phyloP scores from a whole-genome alignment of 257 asterid species.

The Penstemon eatonii region DNA sequence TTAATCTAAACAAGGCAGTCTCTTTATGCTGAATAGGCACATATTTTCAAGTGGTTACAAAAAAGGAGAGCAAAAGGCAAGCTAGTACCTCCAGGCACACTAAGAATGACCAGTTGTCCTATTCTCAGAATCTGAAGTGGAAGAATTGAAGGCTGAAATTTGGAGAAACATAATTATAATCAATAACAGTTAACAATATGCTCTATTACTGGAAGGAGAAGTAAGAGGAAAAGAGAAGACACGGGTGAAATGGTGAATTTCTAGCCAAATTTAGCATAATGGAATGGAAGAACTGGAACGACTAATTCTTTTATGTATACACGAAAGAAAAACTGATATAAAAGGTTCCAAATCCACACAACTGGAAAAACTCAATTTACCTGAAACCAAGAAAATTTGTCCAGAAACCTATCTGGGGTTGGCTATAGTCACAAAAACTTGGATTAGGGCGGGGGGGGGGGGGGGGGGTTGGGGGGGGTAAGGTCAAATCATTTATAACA shows the following conservation, averaged over 20 bases:
- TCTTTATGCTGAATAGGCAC: background rate
- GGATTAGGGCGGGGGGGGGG: background rate
- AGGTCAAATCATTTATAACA: too few relatives aligned
- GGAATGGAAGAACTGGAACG: background rate
- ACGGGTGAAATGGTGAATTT: background rate
- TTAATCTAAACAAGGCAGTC: background rate
- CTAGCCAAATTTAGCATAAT: background rate
- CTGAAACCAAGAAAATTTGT: background rate
- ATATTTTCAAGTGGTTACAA: constrained; percentile 16
- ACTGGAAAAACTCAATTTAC: background rate
- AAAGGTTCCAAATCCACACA: background rate
- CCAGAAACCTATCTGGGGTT: background rate
- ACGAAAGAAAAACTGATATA: background rate
- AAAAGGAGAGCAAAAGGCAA: constrained; percentile 9
- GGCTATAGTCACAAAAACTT: background rate
- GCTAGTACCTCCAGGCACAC: constrained; percentile 87
- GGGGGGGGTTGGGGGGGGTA: background rate
- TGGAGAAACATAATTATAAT: constrained; percentile 22
- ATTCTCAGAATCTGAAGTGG: constrained; percentile 92
- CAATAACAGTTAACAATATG: constrained; percentile 15
- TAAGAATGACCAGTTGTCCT: constrained; percentile 87
- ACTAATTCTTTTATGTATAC: background rate
- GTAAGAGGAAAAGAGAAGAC: constrained; percentile 11
- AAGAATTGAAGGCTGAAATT: constrained; percentile 86
- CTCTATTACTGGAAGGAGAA: constrained; percentile 12